These are phyloP conservation scores for Curvularia eragrostidis DNA, from an alignment of 2,329 filamentous ascomycete genomes.

Conservation along the genomic window DNA sequence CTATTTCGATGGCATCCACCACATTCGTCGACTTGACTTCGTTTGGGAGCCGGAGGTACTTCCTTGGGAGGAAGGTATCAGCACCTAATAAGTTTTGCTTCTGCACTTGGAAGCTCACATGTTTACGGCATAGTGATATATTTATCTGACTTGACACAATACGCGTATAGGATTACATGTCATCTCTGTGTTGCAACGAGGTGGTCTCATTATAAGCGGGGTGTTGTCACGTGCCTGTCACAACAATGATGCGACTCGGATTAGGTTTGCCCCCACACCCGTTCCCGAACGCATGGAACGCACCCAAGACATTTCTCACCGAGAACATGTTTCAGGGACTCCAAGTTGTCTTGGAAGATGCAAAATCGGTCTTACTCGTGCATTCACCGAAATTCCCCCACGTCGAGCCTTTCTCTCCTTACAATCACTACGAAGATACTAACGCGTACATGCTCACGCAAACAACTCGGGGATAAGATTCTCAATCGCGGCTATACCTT, in stretches of 20 bases:
- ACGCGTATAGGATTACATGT: neutral
- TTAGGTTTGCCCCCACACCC: neutral
- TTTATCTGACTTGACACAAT: neutral
- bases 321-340: neutral
- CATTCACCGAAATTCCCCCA: conserved; percentile 1
- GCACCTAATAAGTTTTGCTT: neutral
- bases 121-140: neutral
- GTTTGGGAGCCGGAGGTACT: neutral
- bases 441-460: neutral
- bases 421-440: neutral
- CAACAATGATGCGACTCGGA: neutral
- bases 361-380: neutral
- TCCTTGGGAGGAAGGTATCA: neutral
- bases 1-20: neutral
- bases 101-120: neutral
- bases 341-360: neutral
- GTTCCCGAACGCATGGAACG: conserved; percentile 1
- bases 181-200: no score
- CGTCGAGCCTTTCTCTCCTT: conserved; percentile 3
- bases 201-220: neutral
- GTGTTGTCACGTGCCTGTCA: neutral
- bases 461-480: neutral
- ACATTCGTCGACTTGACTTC: neutral
- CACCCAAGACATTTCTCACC: conserved; percentile 4
- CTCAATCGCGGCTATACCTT: neutral